Conservation (phyloP, 2,329 filamentous ascomycete species). For the Paecilomyces fulvus region DNA sequence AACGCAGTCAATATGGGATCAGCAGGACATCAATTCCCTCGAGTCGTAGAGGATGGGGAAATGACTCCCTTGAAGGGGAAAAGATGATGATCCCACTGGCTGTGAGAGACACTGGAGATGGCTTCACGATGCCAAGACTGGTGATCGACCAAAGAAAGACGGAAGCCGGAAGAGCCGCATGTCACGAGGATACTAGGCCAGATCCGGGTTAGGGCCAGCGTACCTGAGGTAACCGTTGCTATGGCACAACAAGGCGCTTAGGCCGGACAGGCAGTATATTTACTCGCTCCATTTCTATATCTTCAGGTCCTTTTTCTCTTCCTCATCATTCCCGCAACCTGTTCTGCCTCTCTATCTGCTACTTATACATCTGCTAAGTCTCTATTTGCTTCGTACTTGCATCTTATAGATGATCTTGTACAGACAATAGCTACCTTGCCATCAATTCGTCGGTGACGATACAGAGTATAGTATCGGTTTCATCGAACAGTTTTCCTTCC, state of each 20-base stretch:
- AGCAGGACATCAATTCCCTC: not conserved
- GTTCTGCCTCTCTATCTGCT: slow-evolving; percentile 14
- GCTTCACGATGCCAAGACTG: not conserved
- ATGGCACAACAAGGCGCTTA: slow-evolving; percentile 24
- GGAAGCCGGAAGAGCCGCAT: slow-evolving; percentile 14
- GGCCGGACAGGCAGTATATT: slow-evolving; percentile 28
- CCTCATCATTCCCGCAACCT: slow-evolving; percentile 12
- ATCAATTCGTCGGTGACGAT: not conserved
- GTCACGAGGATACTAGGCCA: slow-evolving; percentile 39
- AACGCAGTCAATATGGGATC: not conserved
- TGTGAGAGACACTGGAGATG: not conserved
- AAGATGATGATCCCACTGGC: slow-evolving; percentile 18
- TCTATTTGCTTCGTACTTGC: slow-evolving; percentile 17
- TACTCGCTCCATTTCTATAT: slow-evolving; percentile 17
- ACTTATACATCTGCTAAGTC: slow-evolving; percentile 24
- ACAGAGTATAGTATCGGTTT: too few species aligned
- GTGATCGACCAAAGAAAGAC: slow-evolving; percentile 42
- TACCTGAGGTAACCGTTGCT: slow-evolving; percentile 25
- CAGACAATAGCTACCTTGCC: slow-evolving; percentile 15
- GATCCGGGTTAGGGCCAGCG: slow-evolving; percentile 21
- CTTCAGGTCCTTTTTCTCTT: slow-evolving; percentile 11
- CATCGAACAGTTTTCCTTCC: too few species aligned
- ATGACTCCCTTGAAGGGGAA: slow-evolving; percentile 1
- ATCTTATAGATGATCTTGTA: slow-evolving; percentile 15
- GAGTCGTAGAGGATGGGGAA: not conserved